Evolutionary conservation across 139 green algal genomes (phyloP), one percentile per base, ranked within the genome.

Genomic region (Astrephomene gubernaculifera): DNA sequence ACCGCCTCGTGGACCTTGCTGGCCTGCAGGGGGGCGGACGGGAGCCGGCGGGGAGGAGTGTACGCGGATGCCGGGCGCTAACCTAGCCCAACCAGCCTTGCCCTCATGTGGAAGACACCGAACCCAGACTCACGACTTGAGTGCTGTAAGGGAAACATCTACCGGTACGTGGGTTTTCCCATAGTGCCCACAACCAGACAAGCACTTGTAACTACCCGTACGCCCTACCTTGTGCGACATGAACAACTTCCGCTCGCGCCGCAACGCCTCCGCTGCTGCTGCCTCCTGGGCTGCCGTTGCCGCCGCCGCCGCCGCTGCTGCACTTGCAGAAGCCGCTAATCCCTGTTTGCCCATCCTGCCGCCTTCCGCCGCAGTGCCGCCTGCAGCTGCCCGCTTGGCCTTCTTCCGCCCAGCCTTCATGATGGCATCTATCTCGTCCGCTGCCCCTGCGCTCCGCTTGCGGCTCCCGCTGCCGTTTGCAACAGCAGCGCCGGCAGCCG

Each of bases 161-260:
- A n/a, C n/a, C n/a, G n/a, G n/a, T n/a, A n/a, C n/a, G n/a, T n/a
- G n/a, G n/a, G n/a, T n/a, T n/a, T n/a, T n/a, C n/a, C n/a, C n/a
- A n/a, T n/a, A n/a, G n/a, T n/a, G n/a, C n/a, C n/a, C n/a, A n/a
- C n/a, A n/a, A n/a, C n/a, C n/a, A n/a, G n/a, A n/a, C n/a, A n/a
- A n/a, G n/a, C n/a, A n/a, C n/a, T n/a, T n/a, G n/a, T n/a, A n/a
- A n/a, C n/a, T n/a, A n/a, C n/a, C n/a, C n/a, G n/a, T n/a, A n/a
- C n/a, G n/a, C n/a, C 82, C 6, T 14, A 91, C 91, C 78, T 95
- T 95, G 54, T 73, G 71, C 27, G 92, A 94, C 92, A 95, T 94
- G 71, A 95, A 95, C 5, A 85, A 71, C 74, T 90, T 94, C 39
- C 90, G 88, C 57, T 94, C 91, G 35, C 78, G 72, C 61, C 79